phyloP scores from a whole-genome alignment of 345 rosid genomes.

The Hibiscus mutabilis region DNA sequence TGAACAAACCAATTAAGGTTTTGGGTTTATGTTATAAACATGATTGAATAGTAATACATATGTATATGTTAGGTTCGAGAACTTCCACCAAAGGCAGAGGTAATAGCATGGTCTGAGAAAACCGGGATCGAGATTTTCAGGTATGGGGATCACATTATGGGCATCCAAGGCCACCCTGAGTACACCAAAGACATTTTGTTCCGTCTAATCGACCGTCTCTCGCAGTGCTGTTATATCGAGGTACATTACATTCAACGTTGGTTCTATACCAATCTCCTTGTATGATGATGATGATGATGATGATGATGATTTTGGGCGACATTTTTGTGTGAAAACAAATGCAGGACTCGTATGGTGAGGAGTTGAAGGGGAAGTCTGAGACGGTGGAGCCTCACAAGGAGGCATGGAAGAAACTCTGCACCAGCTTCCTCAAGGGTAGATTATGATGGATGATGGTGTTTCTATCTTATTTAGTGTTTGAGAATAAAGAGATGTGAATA shows the following conservation, averaged over 20 bases:
- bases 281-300: too few species aligned
- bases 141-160: slow-evolving; percentile 61
- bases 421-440: slow-evolving; percentile 49
- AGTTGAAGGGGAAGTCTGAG: slow-evolving; percentile 34
- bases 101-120: slow-evolving; percentile 44
- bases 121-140: slow-evolving; percentile 57
- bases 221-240: slow-evolving; percentile 26
- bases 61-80: slow-evolving; percentile 34
- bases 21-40: neutral
- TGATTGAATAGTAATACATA: neutral
- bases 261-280: neutral
- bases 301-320: neutral
- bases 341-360: slow-evolving; percentile 41
- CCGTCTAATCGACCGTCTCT: slow-evolving; percentile 44
- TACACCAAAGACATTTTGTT: slow-evolving; percentile 54
- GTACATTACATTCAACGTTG: slow-evolving; percentile 12
- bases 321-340: neutral
- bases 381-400: slow-evolving; percentile 40
- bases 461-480: neutral
- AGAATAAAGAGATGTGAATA: neutral
- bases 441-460: neutral
- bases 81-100: slow-evolving; percentile 46
- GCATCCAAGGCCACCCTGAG: slow-evolving; percentile 80
- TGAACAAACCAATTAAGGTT: neutral
- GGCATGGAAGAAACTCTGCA: slow-evolving; percentile 49